A percentile compares a stretch with the other conserved stretches of the same genome.
Conservation (phyloP, 306 rosid genomes). For the Bauhinia variegata region DNA sequence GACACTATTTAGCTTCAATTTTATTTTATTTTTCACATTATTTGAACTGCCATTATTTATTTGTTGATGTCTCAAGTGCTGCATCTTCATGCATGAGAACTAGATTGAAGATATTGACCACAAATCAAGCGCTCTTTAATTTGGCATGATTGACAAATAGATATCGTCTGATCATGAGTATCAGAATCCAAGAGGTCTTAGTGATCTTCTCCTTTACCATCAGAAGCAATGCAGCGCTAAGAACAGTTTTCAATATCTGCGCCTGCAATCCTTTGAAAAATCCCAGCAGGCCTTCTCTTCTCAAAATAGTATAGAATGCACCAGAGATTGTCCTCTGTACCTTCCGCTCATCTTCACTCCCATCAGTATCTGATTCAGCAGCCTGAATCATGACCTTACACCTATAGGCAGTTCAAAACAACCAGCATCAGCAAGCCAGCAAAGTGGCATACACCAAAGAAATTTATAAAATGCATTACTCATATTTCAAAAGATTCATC, state of each 20-base stretch:
- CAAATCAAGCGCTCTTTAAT: conserved; percentile 57
- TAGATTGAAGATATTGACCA: conserved; percentile 7
- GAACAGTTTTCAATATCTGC: conserved; percentile 89
- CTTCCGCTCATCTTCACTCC: conserved; percentile 48
- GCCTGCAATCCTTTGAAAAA: conserved; percentile 93
- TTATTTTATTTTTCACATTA: too few species aligned
- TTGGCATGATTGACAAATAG: conserved; percentile 49
- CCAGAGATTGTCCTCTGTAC: conserved; percentile 68
- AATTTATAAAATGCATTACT: conserved; percentile 2
- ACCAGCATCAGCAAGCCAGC: conserved; percentile 20
- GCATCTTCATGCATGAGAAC: conserved; percentile 30
- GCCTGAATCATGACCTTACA: conserved; percentile 92
- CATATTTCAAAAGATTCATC: conserved; percentile 13
- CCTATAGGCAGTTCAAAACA: conserved; percentile 53
- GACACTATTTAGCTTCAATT: too few species aligned
- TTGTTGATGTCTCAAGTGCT: too few species aligned
- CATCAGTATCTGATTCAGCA: conserved; percentile 64
- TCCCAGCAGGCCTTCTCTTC: conserved; percentile 78
- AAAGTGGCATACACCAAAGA: conserved; percentile 24
- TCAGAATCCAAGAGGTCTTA: conserved; percentile 72
- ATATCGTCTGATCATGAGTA: conserved; percentile 65
- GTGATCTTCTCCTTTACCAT: conserved; percentile 95
- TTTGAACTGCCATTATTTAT: too few species aligned
- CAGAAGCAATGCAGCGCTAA: conserved; percentile 84
- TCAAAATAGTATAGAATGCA: conserved; percentile 71